Evolutionary conservation across 2,329 filamentous ascomycete genomes (phyloP).

Genomic region (Teratosphaeria zuluensis): DNA sequence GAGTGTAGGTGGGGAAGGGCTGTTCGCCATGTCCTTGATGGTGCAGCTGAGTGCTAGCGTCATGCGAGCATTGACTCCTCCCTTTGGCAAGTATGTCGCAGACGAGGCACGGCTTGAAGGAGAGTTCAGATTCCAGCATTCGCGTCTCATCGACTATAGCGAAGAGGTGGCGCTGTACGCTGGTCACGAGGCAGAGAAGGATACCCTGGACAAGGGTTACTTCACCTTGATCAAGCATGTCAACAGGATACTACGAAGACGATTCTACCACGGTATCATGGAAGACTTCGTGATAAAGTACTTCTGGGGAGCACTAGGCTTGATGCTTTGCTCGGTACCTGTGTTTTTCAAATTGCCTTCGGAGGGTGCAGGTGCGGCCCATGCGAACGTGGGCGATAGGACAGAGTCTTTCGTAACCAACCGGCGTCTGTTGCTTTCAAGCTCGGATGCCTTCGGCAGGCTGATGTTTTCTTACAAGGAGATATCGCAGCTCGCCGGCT

Average conservation of each 20-base stretch:
- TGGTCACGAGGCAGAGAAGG: constrained; percentile 91
- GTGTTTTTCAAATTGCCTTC: constrained; percentile 72
- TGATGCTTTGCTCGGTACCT: constrained; percentile 85
- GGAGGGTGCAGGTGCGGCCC: constrained; percentile 8
- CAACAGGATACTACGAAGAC: constrained; percentile 80
- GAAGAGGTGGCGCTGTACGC: constrained; percentile 90
- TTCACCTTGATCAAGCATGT: constrained; percentile 99
- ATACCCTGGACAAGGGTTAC: constrained; percentile 94
- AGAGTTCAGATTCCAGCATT: constrained; percentile 93
- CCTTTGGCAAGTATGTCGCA: constrained; percentile 94
- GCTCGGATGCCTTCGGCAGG: constrained; percentile 89
- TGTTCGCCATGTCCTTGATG: constrained; percentile 89
- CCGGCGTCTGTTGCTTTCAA: constrained; percentile 78
- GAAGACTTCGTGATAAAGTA: constrained; percentile 99
- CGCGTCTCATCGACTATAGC: constrained; percentile 85
- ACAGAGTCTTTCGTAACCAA: constrained; percentile 77
- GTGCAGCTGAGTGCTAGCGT: constrained; percentile 87
- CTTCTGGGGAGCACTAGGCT: constrained; percentile 90
- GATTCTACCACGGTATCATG: constrained; percentile 98
- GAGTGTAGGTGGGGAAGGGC: constrained; percentile 89
- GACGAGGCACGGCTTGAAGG: constrained; percentile 91
- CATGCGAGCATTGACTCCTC: constrained; percentile 89
- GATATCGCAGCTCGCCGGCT: constrained; percentile 88
- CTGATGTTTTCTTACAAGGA: constrained; percentile 98
- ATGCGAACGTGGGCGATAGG: constrained; percentile 11